Evolutionary conservation across 768 basidiomycete species (phyloP).

Genomic region (Serendipita vermifera): DNA sequence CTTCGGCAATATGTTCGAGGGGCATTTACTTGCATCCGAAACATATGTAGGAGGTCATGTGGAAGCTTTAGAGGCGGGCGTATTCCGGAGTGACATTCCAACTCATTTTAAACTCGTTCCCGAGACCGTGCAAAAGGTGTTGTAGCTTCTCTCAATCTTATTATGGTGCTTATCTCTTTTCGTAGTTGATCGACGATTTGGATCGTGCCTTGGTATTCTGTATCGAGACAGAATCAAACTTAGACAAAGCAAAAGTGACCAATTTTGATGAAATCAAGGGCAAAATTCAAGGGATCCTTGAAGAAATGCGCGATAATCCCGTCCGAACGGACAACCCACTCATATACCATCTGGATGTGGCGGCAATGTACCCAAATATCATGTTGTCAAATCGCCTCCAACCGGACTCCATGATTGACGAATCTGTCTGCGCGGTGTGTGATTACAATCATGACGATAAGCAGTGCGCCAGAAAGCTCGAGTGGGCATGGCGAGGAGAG

Average conservation of each 20-base stretch:
- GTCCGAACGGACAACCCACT: slow-evolving; percentile 80
- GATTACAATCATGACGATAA: slow-evolving; percentile 97
- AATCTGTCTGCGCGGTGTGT: slow-evolving; percentile 93
- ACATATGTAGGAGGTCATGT: slow-evolving; percentile 99
- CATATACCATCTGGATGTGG: slow-evolving; percentile 97
- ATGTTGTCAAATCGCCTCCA: slow-evolving; percentile 99
- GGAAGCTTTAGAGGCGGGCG: slow-evolving; percentile 95
- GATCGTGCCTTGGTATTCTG: slow-evolving; percentile 86
- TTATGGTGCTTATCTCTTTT: neutral
- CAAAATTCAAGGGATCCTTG: slow-evolving; percentile 63
- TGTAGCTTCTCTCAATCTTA: slow-evolving; percentile 9
- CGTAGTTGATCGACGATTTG: slow-evolving; percentile 81
- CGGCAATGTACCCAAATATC: slow-evolving; percentile 99
- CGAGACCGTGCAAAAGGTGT: slow-evolving; percentile 66
- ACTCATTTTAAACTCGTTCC: slow-evolving; percentile 94
- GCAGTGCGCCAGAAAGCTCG: slow-evolving; percentile 79
- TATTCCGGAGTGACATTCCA: slow-evolving; percentile 90
- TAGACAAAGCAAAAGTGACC: slow-evolving; percentile 59
- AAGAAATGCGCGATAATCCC: slow-evolving; percentile 83
- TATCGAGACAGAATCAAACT: slow-evolving; percentile 72
- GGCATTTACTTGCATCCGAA: slow-evolving; percentile 91
- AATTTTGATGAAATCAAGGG: slow-evolving; percentile 91
- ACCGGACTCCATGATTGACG: slow-evolving; percentile 95
- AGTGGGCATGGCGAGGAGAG: slow-evolving; percentile 99
- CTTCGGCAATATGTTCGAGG: slow-evolving; percentile 85